Base-by-base conservation (phyloP, 1,284 basidiomycete genomes). In the Microstroma glucosiphilum region DNA sequence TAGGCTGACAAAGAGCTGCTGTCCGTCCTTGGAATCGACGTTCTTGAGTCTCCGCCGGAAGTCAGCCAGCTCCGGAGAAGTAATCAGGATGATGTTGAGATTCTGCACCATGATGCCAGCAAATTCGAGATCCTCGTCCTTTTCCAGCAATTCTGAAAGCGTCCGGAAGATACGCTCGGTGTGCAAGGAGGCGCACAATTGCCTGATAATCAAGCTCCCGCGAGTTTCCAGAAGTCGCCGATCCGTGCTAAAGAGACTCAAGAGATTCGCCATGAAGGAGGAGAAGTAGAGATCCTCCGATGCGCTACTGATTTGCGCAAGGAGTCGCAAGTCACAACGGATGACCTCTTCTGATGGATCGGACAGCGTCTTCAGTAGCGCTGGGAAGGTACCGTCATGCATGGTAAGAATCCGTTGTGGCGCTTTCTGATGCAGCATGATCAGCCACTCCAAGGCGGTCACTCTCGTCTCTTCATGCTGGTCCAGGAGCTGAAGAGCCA, bases 91-190 rank as follows among this genome's bases (percentile, higher is more conserved):
- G 79, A 96, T 87, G 77, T 92, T 96, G 57, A 99, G 83, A 80
- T 97, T 97, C 82, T 96, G 91, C 6, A 97, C 91, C 82, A 98
- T 97, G 69, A 91, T 89, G 74, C 91, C 91, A 1, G 93, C 92
- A 79, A 97, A 97, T 78, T 97, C 94, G 57, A 97, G 84, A 78
- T 97, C 94, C 88, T 97, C 94, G 82, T 98, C 94, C 78, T 92
- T 92, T 82, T 98, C 96, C 66, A 99, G 80, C 58, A 98, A 92
- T 81, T 97, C 94, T 0, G 96, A 94, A 71, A 97, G 90, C 0
- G 92, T 91, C 60, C 90, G 85, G 79, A 96, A 98, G 77, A 98
- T 97, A 69, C 89, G 85, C 80, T 98, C 96, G 0, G 93, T 92
- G 76, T 94, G 96, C 60, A 99, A 84, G 74, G 92, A 91, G 46